Base-by-base conservation (phyloP, 2,329 filamentous ascomycete genomes). In the Cladosporium sp. region DNA sequence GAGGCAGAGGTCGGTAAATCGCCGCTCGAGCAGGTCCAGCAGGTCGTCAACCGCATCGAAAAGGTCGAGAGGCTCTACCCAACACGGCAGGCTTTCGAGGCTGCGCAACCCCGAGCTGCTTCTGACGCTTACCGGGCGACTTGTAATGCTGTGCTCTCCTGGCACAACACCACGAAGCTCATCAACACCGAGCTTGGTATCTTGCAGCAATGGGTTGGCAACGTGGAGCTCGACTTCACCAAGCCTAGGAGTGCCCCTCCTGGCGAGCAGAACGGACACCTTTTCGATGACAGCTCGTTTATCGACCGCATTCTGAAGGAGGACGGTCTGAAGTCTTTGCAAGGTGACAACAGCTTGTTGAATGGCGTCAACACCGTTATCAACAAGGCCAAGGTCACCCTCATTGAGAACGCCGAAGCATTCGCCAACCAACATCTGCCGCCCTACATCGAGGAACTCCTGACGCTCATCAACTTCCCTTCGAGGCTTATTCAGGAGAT, bases 391-490 rank as follows among this genome's bases (percentile, higher is more conserved):
- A 98, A 98, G 71, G 83, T 82, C 56, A 95, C 92, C 0, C 77
- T 97, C 43, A 95, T 97, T 43, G 77, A 83, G 60, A 95, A 95
- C 66, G 87, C 89, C 2, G 82, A 84, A 56, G 83, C 84, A 1
- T 98, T 97, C 67, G 83, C 85, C 38, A 87, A 91, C 63, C 85
- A 92, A 4, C 92, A 98, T 71, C 76, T 98, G 13, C 93, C 93
- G 6, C 91, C 91, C 0, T 97, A 96, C 66, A 95, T 98, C 54
- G 93, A 98, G 67, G 93, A 98, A 69, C 79, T 98, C 42, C 81
- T 97, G 43, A 96, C 89, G 0, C 77, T 98, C 41, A 95, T 98
- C 76, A 97, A 95, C 71, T 98, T 98, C 65, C 93, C 93, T 1
- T 95, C 91, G 1, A 86, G 93, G 8, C 79, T 98, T 34, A 93